Evolutionary conservation across 176 grass and related monocot genomes (phyloP).

Genomic region (Eleusine coracana): DNA sequence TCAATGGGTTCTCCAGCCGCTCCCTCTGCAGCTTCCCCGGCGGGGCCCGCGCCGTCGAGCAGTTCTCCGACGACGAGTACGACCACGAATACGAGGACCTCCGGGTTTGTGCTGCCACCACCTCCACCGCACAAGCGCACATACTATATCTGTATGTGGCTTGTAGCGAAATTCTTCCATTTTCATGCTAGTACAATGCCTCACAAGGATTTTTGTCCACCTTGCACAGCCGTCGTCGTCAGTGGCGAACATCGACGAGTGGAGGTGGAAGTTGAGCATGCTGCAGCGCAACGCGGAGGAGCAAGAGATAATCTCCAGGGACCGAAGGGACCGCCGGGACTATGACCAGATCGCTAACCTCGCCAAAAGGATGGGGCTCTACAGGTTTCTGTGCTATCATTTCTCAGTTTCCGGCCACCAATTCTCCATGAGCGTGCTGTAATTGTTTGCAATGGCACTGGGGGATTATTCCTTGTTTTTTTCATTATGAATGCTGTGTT

Average conservation of each 20-base stretch:
- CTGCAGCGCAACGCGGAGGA: slow-evolving; percentile 76
- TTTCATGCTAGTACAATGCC: neutral
- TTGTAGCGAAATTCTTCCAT: neutral
- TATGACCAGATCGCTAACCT: slow-evolving; percentile 89
- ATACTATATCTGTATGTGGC: neutral
- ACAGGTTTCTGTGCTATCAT: slow-evolving; percentile 53
- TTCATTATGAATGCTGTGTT: slow-evolving; percentile 10
- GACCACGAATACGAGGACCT: slow-evolving; percentile 89
- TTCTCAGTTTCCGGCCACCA: slow-evolving; percentile 3
- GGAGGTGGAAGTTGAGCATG: slow-evolving; percentile 97
- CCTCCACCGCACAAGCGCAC: slow-evolving; percentile 4
- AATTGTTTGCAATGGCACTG: neutral
- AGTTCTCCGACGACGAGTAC: slow-evolving; percentile 97
- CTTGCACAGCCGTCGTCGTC: slow-evolving; percentile 71
- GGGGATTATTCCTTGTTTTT: neutral
- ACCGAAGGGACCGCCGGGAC: slow-evolving; percentile 83
- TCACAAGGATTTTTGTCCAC: neutral
- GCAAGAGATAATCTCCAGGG: slow-evolving; percentile 92
- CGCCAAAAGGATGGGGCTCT: slow-evolving; percentile 82
- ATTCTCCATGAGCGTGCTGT: slow-evolving; percentile 20
- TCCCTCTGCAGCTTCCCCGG: slow-evolving; percentile 35
- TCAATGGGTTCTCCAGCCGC: slow-evolving; percentile 29
- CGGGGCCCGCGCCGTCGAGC: slow-evolving; percentile 60
- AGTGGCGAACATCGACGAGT: slow-evolving; percentile 94
- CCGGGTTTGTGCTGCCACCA: slow-evolving; percentile 51